Base-by-base conservation (phyloP, 2,329 filamentous ascomycete genomes). In the Periconia sp. region DNA sequence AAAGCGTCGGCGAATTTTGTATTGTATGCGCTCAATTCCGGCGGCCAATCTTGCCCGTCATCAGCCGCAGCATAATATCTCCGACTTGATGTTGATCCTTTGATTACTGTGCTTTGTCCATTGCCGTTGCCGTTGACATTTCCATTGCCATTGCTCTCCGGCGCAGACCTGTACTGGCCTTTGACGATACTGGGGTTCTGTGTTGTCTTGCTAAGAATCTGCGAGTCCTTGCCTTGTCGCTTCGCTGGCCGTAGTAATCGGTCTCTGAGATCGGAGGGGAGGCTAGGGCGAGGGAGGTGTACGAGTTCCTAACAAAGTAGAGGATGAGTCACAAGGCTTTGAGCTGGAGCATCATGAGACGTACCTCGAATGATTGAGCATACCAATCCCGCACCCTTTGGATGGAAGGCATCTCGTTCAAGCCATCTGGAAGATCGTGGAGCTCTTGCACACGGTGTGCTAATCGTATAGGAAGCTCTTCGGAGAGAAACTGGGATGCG, bases 341-440 rank as follows among this genome's bases (percentile, higher is more conserved):
- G 42, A 40, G 42, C 21, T 22, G 28, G 46, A 43, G 24, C 41
- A 38, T 25, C 30, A 11, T 23, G 25, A 11, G 33, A 68, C 81
- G 60, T 82, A 96, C 92, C 84, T 99, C 94, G 66, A 99, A 99
- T 37, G 94, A 99, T 76, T 99, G 94, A 53, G 92, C 94, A 72
- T 99, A 99, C 94, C 94, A 99, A 66, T 97, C 92, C 70, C 92
- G 88, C 57, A 99, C 94, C 65, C 87, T 90, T 70, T 87, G 86
- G 57, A 99, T 96, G 9, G 94, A 97, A 26, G 92, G 89, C 94
- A 99, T 97, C 58, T 97, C 92, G 69, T 90, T 96, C 50, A 99
- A 82, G 42, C 94, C 94, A 80, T 99, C 94, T 24, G 94, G 94
- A 2, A 99, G 79, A 64, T 90, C 88, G 50, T 88, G 85, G 44